These are phyloP conservation scores for Prunus yedoensis DNA, from an alignment of 331 rosid species.

Conservation along the genomic window DNA sequence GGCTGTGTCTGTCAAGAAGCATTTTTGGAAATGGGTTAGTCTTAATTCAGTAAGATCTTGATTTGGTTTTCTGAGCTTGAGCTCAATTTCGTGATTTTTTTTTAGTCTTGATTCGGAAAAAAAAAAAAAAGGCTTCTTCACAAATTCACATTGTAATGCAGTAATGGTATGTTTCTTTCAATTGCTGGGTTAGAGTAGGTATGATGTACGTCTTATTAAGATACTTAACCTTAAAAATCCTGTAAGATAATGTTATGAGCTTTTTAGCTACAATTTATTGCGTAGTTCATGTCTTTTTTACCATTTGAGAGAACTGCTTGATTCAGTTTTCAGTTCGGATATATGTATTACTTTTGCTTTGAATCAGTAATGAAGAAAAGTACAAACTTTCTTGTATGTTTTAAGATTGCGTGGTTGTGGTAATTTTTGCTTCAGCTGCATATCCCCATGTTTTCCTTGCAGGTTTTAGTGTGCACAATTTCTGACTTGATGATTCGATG, in stretches of 20 bases:
- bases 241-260: background rate
- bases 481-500: background rate
- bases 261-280: background rate
- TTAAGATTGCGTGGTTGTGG: background rate
- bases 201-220: background rate
- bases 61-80: slow-evolving; percentile 14
- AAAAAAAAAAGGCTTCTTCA: background rate
- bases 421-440: background rate
- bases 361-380: background rate
- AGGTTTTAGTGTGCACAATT: background rate
- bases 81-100: slow-evolving; percentile 25
- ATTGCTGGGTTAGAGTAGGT: background rate
- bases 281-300: background rate
- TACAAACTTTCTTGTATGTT: background rate
- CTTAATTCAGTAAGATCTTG: slow-evolving; percentile 47
- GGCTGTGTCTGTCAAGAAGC: slow-evolving; percentile 86
- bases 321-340: background rate
- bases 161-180: background rate
- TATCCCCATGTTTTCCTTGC: background rate
- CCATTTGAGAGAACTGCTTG: background rate
- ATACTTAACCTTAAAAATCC: background rate
- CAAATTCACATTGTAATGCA: background rate
- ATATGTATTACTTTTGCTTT: background rate
- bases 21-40: slow-evolving; percentile 93
- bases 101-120: too few relatives aligned